Evolutionary conservation across 2,329 filamentous ascomycete genomes (phyloP), one percentile per base, ranked within the genome.

Genomic region (Whalleya microplaca): DNA sequence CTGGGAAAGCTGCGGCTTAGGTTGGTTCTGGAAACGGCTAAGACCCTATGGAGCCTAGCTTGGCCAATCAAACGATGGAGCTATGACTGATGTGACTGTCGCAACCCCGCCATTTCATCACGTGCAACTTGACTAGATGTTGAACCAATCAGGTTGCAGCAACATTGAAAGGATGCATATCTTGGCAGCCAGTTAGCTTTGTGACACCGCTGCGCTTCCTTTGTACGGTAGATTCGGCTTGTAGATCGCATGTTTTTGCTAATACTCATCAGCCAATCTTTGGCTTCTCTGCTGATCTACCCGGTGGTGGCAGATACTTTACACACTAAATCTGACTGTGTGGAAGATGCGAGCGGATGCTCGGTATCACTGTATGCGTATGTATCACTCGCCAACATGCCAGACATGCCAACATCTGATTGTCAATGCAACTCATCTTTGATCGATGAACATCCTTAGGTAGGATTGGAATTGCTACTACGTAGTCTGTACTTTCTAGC

Each of bases 21-120:
- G 32, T 19, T 48, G 37, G 21, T 60, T 62, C 60, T 63, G 58
- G 60, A 63, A 63, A 58, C 57, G 52, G 57, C 60, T n/a, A 63
- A 37, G 32, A 12, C 10, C 32, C 32, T 12, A 37, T 12, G 57
- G 54, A 29, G 27, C 42, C 23, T 43, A 45, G 23, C 37, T 56
- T 1, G 29, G 41, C 54, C 60, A 62, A 60, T 56, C 45, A 55
- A 27, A 20, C 18, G 1, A 6, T n/a, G 23, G 21, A 18, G 45
- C 44, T 44, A 12, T 2, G 12, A 42, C 53, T 58, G 45, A 16
- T 44, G 18, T 2, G 12, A 42, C 50, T 58, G 42, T 12, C 52
- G 50, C 49, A 52, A 60, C 57, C 60, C 60, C 58, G 58, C 58
- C 58, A 48, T 41, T 47, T 29, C n/a, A 63, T 63, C 60, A 63